phyloP scores from a whole-genome alignment of 805 yeast genomes.

The Yarrowia sp. region DNA sequence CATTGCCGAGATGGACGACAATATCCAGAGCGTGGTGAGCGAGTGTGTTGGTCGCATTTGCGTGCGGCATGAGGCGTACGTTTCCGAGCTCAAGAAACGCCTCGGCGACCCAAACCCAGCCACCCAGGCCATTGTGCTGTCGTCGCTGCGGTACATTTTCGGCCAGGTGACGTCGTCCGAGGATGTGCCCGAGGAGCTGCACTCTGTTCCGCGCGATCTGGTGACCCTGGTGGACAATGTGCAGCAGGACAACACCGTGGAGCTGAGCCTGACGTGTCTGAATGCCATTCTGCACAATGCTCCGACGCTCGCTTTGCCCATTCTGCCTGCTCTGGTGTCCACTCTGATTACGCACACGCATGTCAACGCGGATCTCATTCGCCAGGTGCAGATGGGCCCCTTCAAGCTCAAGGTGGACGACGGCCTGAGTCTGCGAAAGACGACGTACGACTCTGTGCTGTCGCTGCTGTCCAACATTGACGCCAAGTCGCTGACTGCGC shows the following conservation, averaged over 20 bases:
- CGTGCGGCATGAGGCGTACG: slow-evolving; percentile 36
- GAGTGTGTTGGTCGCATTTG: slow-evolving; percentile 35
- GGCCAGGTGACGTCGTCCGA: slow-evolving; percentile 34
- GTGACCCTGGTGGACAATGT: slow-evolving; percentile 33
- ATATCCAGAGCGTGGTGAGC: slow-evolving; percentile 29
- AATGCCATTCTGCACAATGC: slow-evolving; percentile 59
- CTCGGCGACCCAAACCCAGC: slow-evolving; percentile 30
- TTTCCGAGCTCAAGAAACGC: slow-evolving; percentile 37
- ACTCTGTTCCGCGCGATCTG: slow-evolving; percentile 30
- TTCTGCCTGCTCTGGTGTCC: slow-evolving; percentile 45
- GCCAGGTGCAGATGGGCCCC: slow-evolving; percentile 78
- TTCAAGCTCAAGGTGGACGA: slow-evolving; percentile 79
- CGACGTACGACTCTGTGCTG: slow-evolving; percentile 61
- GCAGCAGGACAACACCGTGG: slow-evolving; percentile 49
- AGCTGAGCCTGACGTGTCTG: slow-evolving; percentile 57
- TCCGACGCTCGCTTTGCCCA: slow-evolving; percentile 48
- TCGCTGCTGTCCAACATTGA: slow-evolving; percentile 48
- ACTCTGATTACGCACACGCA: slow-evolving; percentile 49
- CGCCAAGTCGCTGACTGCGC: slow-evolving; percentile 35
- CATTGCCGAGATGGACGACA: slow-evolving; percentile 27
- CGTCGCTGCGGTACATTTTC: slow-evolving; percentile 43
- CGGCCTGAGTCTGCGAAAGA: slow-evolving; percentile 69
- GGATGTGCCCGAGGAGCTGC: slow-evolving; percentile 8
- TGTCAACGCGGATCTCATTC: slow-evolving; percentile 40
- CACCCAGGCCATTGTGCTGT: slow-evolving; percentile 37